Evolutionary conservation across 2,329 filamentous ascomycete genomes (phyloP).

Genomic region (Paecilomyces sp.): DNA sequence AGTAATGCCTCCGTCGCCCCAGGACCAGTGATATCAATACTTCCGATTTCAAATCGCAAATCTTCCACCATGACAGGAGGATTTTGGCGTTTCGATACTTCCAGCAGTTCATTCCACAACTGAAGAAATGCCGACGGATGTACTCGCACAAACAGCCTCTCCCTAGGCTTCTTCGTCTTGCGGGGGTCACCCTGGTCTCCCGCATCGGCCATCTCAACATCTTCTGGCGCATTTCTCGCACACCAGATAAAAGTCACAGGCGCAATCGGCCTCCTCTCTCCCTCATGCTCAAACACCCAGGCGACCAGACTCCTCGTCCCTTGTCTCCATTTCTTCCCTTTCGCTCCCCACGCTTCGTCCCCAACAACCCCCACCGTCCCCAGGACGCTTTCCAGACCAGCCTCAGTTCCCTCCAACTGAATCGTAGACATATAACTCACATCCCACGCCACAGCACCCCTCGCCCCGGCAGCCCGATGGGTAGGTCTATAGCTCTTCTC

Average conservation of each 20-base stretch:
- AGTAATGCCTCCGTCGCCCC: conserved; percentile 72
- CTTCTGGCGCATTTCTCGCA: conserved; percentile 28
- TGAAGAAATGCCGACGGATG: conserved; percentile 72
- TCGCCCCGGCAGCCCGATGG: conserved; percentile 67
- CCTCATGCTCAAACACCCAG: conserved; percentile 52
- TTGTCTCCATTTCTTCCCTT: conserved; percentile 63
- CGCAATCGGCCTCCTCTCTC: conserved; percentile 54
- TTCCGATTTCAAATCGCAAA: conserved; percentile 64
- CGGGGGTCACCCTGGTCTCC: conserved; percentile 10
- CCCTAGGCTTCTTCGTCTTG: conserved; percentile 31
- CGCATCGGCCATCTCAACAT: conserved; percentile 30
- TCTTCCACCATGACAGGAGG: conserved; percentile 59
- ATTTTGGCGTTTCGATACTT: conserved; percentile 53
- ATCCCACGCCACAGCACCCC: conserved; percentile 83
- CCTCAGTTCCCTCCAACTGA: conserved; percentile 60
- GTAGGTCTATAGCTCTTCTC: conserved; percentile 85
- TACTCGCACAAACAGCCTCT: conserved; percentile 61
- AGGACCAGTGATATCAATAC: conserved; percentile 64
- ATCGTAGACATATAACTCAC: conserved; percentile 91
- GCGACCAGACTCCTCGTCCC: conserved; percentile 52
- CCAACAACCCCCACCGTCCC: conserved; percentile 55
- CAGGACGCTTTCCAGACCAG: conserved; percentile 60
- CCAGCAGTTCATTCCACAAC: conserved; percentile 55
- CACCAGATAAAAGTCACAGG: conserved; percentile 73
- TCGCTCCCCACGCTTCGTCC: conserved; percentile 55